Percentiles rank a stretch among this genome's conserved stretches.
Conservation (phyloP, 768 basidiomycete species). For the Suillus tomentosus region DNA sequence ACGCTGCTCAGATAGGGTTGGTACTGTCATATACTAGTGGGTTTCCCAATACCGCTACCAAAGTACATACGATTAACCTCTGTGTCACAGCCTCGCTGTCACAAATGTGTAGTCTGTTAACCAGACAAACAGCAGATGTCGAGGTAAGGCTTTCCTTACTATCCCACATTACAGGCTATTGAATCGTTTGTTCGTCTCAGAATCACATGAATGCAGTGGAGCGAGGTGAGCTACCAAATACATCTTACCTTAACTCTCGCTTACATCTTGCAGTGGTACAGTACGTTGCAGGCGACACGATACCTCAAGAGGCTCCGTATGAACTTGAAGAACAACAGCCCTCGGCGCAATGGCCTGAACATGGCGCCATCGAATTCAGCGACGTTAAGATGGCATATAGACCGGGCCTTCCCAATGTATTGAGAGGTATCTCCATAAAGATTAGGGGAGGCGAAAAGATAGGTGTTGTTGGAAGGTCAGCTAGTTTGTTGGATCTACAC, state of each 20-base stretch:
- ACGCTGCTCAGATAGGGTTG: constrained; percentile 69
- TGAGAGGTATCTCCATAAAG: constrained; percentile 62
- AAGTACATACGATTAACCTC: not conserved
- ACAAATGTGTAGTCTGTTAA: constrained; percentile 54
- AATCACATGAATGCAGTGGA: constrained; percentile 71
- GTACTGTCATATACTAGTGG: constrained; percentile 67
- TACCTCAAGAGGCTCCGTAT: constrained; percentile 67
- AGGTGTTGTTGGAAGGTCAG: constrained; percentile 66
- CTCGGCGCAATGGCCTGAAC: constrained; percentile 59
- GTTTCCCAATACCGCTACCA: constrained; percentile 12
- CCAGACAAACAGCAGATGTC: constrained; percentile 64
- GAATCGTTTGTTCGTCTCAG: constrained; percentile 28
- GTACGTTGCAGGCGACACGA: constrained; percentile 50
- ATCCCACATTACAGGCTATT: not conserved
- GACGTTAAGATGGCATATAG: constrained; percentile 67
- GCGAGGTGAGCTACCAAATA: constrained; percentile 40
- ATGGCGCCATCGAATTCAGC: constrained; percentile 63
- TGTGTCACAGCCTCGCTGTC: constrained; percentile 45
- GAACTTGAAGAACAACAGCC: constrained; percentile 59
- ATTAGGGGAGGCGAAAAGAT: constrained; percentile 73
- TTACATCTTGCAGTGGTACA: constrained; percentile 43
- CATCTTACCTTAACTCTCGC: not conserved
- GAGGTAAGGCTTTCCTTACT: constrained; percentile 41
- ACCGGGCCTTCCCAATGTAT: constrained; percentile 69
- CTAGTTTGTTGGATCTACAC: not conserved